A percentile compares a stretch with the other conserved stretches of the same genome.
Evolutionary conservation across 225 moss, liverwort and hornwort species (phyloP).

Genomic region (Thuidium tamariscinum): DNA sequence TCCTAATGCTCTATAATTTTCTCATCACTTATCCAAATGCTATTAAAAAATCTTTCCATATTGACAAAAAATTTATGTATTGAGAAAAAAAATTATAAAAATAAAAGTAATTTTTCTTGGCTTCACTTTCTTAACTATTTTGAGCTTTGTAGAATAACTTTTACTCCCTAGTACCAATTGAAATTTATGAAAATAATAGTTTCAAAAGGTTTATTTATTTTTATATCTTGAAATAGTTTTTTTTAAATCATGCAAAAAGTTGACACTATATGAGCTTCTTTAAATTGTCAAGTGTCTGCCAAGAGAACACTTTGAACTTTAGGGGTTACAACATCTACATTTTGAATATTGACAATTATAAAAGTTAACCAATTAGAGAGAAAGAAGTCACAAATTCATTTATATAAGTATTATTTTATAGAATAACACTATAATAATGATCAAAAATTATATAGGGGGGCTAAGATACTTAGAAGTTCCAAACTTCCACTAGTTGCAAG

Average conservation of each 20-base stretch:
- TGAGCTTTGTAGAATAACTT: no score
- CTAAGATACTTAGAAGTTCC: not conserved
- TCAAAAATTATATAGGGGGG: not conserved
- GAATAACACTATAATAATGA: not conserved
- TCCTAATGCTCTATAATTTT: no score
- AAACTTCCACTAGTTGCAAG: not conserved
- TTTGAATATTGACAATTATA: not conserved
- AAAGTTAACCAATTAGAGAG: not conserved
- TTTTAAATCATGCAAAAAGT: not conserved
- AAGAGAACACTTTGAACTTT: not conserved
- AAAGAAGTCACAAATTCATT: not conserved
- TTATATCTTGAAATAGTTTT: rapidly evolving
- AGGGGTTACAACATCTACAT: not conserved
- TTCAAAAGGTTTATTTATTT: no score
- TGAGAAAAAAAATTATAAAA: no score
- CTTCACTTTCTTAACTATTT: no score
- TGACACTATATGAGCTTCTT: rapidly evolving
- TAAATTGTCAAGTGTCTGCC: rapidly evolving
- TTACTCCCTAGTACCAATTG: rapidly evolving
- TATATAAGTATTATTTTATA: not conserved
- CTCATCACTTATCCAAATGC: no score
- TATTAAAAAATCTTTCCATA: no score
- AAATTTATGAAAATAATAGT: not conserved
- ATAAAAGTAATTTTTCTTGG: no score
- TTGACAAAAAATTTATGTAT: no score